Percentiles rank a stretch among this genome's conserved stretches.
phyloP scores from a whole-genome alignment of 2,329 filamentous ascomycete genomes.

The Bipolaris oryzae region DNA sequence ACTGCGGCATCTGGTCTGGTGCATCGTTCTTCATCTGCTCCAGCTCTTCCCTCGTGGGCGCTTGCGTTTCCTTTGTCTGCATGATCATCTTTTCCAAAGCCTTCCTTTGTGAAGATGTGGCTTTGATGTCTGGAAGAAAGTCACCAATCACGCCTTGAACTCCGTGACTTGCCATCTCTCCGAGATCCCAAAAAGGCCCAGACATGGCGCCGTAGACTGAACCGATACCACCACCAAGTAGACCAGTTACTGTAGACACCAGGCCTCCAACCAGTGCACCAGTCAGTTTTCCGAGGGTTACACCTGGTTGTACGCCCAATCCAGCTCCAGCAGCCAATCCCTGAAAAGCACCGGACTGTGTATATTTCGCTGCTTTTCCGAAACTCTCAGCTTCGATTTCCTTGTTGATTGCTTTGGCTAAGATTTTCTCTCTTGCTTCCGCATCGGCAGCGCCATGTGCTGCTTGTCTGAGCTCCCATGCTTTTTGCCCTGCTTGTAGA shows the following conservation, averaged over 20 bases:
- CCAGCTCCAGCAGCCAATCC: constrained; percentile 49
- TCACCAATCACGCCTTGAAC: constrained; percentile 43
- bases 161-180: constrained; percentile 45
- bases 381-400: constrained; percentile 51
- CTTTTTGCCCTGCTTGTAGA: constrained; percentile 47
- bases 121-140: constrained; percentile 44
- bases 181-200: constrained; percentile 45
- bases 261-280: constrained; percentile 45
- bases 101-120: constrained; percentile 43
- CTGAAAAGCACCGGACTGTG: constrained; percentile 48
- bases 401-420: constrained; percentile 50
- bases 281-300: constrained; percentile 44
- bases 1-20: constrained; percentile 40
- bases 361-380: constrained; percentile 51
- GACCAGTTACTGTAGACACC: constrained; percentile 41
- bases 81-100: constrained; percentile 48
- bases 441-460: constrained; percentile 49
- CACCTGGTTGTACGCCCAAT: constrained; percentile 45
- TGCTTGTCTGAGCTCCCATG: constrained; percentile 49
- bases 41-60: constrained; percentile 41
- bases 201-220: constrained; percentile 46
- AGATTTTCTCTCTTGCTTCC: constrained; percentile 47
- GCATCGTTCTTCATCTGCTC: constrained; percentile 44
- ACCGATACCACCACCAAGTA: constrained; percentile 45
- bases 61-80: constrained; percentile 44